Conservation (phyloP, 495 filamentous ascomycete species). For the Paragyromitra xinjiangensis region DNA sequence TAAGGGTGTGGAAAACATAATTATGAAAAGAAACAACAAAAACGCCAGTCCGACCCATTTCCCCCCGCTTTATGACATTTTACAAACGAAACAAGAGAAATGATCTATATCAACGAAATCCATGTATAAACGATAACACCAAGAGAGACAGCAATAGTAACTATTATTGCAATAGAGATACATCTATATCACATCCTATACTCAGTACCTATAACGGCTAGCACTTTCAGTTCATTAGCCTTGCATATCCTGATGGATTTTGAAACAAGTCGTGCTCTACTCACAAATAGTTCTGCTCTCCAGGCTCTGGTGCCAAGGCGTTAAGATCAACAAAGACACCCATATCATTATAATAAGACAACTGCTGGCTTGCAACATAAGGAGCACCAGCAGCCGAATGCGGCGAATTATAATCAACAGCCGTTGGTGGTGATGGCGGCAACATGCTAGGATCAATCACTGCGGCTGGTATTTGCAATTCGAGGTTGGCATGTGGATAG, state of each 20-base stretch:
- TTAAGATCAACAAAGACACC: constrained; percentile 31
- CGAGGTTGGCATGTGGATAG: constrained; percentile 33
- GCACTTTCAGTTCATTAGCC: constrained; percentile 32
- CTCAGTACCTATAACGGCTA: constrained; percentile 34
- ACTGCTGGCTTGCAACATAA: constrained; percentile 35
- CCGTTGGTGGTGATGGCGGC: constrained; percentile 25
- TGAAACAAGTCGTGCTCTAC: not conserved
- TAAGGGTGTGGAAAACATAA: not conserved
- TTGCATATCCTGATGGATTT: not conserved
- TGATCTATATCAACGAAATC: constrained; percentile 38
- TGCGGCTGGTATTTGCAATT: constrained; percentile 26
- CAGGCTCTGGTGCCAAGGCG: constrained; percentile 7
- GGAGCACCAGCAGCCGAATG: constrained; percentile 9
- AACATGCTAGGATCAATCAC: constrained; percentile 22
- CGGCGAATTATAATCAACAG: constrained; percentile 17
- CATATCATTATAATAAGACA: constrained; percentile 39
- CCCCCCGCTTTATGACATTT: constrained; percentile 29
- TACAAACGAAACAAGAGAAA: constrained; percentile 32
- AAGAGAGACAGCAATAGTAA: constrained; percentile 33
- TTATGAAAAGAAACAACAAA: constrained; percentile 18
- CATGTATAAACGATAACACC: constrained; percentile 40
- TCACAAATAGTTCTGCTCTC: constrained; percentile 42
- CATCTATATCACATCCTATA: not conserved
- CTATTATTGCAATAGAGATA: not conserved
- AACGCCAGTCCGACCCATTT: constrained; percentile 40